Percentiles rank a stretch among this genome's conserved stretches.
phyloP scores from a whole-genome alignment of 768 basidiomycete species.

The Tricholoma bakamatsutake region DNA sequence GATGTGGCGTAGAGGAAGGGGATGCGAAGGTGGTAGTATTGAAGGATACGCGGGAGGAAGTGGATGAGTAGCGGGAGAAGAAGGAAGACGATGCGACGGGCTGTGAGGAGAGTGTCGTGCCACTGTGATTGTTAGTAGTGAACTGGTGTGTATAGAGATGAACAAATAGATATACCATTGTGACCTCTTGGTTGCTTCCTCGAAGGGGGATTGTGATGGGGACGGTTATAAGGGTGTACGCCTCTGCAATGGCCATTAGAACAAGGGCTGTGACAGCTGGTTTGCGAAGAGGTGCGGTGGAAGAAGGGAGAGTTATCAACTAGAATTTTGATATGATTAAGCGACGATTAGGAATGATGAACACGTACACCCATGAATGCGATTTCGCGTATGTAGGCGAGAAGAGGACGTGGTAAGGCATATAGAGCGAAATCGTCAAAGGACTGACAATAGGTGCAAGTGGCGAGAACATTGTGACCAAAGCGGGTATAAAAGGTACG shows the following conservation, averaged over 20 bases:
- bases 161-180: constrained; percentile 28
- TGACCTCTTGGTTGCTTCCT: constrained; percentile 8
- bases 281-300: constrained; percentile 30
- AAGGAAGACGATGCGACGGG: constrained; percentile 56
- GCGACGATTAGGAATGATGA: background rate
- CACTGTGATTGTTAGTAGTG: constrained; percentile 34
- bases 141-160: background rate
- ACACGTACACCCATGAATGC: constrained; percentile 42
- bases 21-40: constrained; percentile 17
- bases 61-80: constrained; percentile 47
- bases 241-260: constrained; percentile 44
- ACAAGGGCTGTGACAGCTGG: constrained; percentile 43
- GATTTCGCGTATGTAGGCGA: constrained; percentile 56
- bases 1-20: constrained; percentile 18
- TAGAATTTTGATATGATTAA: constrained; percentile 3
- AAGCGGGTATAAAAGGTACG: constrained; percentile 59
- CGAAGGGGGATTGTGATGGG: constrained; percentile 39
- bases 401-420: constrained; percentile 45
- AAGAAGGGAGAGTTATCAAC: constrained; percentile 12
- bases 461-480: constrained; percentile 58
- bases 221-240: constrained; percentile 45
- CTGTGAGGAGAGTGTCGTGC: constrained; percentile 53
- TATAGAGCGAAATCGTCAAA: constrained; percentile 56
- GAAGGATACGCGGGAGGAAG: constrained; percentile 27
- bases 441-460: constrained; percentile 62